Evolutionary conservation across 23 red algal species (phyloP), one percentile per base, ranked within the genome.

Genomic region (Cyanidium caldarium): DNA sequence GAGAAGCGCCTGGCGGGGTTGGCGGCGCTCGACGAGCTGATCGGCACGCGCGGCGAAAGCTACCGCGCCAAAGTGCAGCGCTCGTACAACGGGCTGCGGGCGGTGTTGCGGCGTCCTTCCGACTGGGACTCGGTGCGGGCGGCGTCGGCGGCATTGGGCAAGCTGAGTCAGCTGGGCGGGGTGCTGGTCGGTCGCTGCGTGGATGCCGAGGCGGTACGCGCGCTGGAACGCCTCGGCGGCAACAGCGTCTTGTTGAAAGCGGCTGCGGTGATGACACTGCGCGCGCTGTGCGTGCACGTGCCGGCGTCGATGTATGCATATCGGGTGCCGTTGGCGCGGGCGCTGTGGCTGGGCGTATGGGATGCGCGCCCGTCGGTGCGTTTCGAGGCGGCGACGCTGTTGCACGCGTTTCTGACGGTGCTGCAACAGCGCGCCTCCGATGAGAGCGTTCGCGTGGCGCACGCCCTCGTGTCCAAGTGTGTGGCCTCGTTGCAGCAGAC

Each of bases 41-140:
- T 95, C 26, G 69, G 68, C 3, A 77, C 80, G 21, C 65, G 70
- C 30, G 81, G 83, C 26, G 90, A 95, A 69, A 65, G 57, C 3
- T 87, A 87, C 38, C 83, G 83, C 39, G 72, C 74, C 45, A 82
- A 82, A 37, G 77, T 86, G 2, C 90, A 95, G 65, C 82, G 90
- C 21, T 76, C 90, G 0, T 75, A 77, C 34, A 95, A 95, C 40
- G 90, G 83, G 17, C 70, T 95, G 34, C 90, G 90, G 2, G 66
- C 78, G 19, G 39, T 95, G 5, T 80, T 95, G 73, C 40, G 58
- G 2, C 20, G 1, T 68, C 42, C 0, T 2, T 65, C 56, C 35
- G 80, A 83, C 25, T 26, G 72, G 1, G 69, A 83, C 21, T 36
- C 72, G n/a, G 38, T 38, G 16, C 42, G 80, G 35, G 25, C 38